Evolutionary conservation across 768 basidiomycete genomes (phyloP), one percentile per base, ranked within the genome.

Genomic region (Russula brevipes): DNA sequence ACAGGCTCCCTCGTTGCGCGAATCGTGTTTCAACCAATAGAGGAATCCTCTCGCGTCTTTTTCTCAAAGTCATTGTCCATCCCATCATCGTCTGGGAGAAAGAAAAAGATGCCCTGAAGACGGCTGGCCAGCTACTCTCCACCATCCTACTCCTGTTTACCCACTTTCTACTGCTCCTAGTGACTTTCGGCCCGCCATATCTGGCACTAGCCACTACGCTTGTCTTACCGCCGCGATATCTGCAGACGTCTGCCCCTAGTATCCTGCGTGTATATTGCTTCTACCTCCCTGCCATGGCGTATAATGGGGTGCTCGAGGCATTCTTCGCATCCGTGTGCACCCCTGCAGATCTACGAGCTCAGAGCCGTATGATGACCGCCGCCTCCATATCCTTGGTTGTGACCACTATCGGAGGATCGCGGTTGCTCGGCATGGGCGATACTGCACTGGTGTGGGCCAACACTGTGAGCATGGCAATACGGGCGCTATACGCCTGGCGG

Each of bases 1-100:
- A 4, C 69, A 96, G 95, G 96, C 54, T 97, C 96, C 3, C 81
- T 98, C 14, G 77, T 97, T 31, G 96, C 94, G 5, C 86, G 97
- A 17, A 89, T 98, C 61, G 71, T 95, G 31, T 96, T 98, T 71
- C 96, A 98, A 69, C 97, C 97, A 0, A 83, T 98, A 31, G 97
- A 99, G 74, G 97, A 99, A 75, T 88, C 91, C 1, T 82, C 88
- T 1, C 86, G 95, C 1, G 79, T 98, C 3, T 93, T 87, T 75
- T 98, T 97, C 74, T 94, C 96, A 1, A 87, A 79, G 57, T 80
- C 77, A 62, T 79, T 77, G 7, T 51, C 47, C 24, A 38, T 60
- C 0, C 11, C 45, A 0, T 51, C 49, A 4, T 41, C 56, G 2
- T 47, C 60, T 33, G 50, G 59, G 45, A 62, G 16, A 54, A 55